Evolutionary conservation across 345 rosid species (phyloP).

Genomic region (Murraya koenigii): DNA sequence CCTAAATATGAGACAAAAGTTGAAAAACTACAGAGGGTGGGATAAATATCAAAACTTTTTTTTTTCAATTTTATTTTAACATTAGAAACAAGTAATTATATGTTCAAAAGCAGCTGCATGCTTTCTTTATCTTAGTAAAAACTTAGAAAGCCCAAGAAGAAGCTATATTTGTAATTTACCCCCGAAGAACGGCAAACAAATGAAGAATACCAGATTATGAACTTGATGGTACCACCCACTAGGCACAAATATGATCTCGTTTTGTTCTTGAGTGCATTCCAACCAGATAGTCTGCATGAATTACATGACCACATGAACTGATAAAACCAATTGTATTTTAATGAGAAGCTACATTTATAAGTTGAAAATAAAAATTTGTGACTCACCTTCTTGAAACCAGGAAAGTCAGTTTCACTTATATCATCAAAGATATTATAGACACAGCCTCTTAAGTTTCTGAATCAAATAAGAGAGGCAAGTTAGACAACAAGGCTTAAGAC

Average conservation of each 20-base stretch:
- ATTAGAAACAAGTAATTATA: background rate
- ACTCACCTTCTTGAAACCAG: constrained; percentile 71
- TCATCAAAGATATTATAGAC: constrained; percentile 67
- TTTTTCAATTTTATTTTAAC: background rate
- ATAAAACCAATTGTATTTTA: constrained; percentile 4
- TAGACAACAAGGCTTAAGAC: background rate
- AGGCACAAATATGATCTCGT: constrained; percentile 82
- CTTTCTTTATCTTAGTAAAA: background rate
- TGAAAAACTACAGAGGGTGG: background rate
- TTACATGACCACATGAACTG: constrained; percentile 15
- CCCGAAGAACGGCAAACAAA: constrained; percentile 1
- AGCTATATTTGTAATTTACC: background rate
- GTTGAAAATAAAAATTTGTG: constrained; percentile 15
- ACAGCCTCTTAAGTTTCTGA: constrained; percentile 69
- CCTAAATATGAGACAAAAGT: background rate
- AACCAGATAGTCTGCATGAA: constrained; percentile 72
- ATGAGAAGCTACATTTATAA: background rate
- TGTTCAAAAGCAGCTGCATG: constrained; percentile 1
- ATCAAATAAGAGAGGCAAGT: constrained; percentile 15
- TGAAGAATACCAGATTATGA: constrained; percentile 64
- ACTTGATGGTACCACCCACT: constrained; percentile 99
- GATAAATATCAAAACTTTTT: background rate
- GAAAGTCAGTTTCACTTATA: constrained; percentile 56
- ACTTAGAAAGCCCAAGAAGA: background rate
- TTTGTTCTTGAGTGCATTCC: constrained; percentile 71